These are phyloP conservation scores for Ploettnerulaceae sp. DNA, from an alignment of 2,329 filamentous ascomycete genomes.

Conservation along the genomic window DNA sequence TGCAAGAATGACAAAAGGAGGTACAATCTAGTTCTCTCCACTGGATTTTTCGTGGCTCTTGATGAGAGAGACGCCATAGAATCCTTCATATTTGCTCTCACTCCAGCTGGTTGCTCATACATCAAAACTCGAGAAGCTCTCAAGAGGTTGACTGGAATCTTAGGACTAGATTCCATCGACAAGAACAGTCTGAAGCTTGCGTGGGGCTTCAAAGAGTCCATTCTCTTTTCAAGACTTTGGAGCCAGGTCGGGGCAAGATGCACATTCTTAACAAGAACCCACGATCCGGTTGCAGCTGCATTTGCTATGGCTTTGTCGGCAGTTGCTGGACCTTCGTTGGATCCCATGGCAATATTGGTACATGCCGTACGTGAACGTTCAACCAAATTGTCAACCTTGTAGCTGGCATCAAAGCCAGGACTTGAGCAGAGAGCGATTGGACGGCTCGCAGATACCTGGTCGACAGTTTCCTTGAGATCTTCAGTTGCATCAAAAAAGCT, in stretches of 20 bases:
- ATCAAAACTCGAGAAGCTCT: conserved; percentile 91
- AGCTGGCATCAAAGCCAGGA: conserved; percentile 95
- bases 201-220: conserved; percentile 92
- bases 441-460: conserved; percentile 75
- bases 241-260: conserved; percentile 95
- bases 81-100: conserved; percentile 98
- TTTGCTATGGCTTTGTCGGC: conserved; percentile 94
- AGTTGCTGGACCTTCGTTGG: conserved; percentile 84
- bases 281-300: conserved; percentile 84
- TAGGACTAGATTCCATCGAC: conserved; percentile 94
- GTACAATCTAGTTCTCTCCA: conserved; percentile 87
- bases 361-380: conserved; percentile 77
- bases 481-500: conserved; percentile 79
- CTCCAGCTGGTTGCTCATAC: conserved; percentile 96
- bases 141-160: conserved; percentile 94
- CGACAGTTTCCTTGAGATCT: conserved; percentile 79
- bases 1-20: conserved; percentile 90
- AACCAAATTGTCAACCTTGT: conserved; percentile 95
- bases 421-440: conserved; percentile 92
- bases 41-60: conserved; percentile 72
- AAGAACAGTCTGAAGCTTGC: conserved; percentile 90
- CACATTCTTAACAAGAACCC: conserved; percentile 99
- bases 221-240: conserved; percentile 92
- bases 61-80: conserved; percentile 79
- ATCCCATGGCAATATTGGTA: conserved; percentile 98